Evolutionary conservation across 139 green algal species (phyloP), one percentile per base, ranked within the genome.

Genomic region (Chlamydomonas sphaeroides): DNA sequence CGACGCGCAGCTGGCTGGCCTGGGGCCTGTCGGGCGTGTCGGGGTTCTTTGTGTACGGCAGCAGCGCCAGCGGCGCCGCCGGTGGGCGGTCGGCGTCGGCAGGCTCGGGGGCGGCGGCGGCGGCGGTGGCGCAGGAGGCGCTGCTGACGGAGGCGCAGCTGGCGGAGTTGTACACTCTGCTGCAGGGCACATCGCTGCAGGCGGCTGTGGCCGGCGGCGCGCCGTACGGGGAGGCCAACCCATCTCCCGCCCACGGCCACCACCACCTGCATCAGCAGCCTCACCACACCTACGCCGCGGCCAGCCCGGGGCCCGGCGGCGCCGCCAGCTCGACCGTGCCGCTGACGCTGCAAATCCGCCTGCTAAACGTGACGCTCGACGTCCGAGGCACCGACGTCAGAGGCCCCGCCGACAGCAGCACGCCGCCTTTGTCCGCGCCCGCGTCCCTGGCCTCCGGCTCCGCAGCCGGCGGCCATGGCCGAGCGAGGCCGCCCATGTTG

Each of bases 1-100:
- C 48, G 80, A 70, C 68, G 25, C 80, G 84, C 59, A 91, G 87
- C 87, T 91, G 87, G 87, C 57, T 91, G 33, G 80, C 87, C 30
- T 91, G 87, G 87, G 87, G 87, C 59, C 61, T 87, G 70, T 85
- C 87, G 14, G 84, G 76, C 32, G 68, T 89, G n/a, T 83, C 57
- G 0, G 68, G 76, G 35, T 91, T 88, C 63, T 70, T 91, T 21
- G 10, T 49, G 25, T 83, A 83, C 65, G 56, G 75, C 62, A 74
- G 57, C 73, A 11, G 28, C 36, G 45, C 38, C 30, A 26, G 33
- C 42, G n/a, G 23, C 23, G 61, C 14, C 45, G 45, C 10, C 7
- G 63, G 65, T 26, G 38, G 23, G 36, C n/a, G n/a, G n/a, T n/a
- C n/a, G n/a, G n/a, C n/a, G n/a, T n/a, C n/a, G n/a, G n/a, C n/a